Conservation (phyloP, 2,329 filamentous ascomycete species). For the Colletotrichum chlorophyti region DNA sequence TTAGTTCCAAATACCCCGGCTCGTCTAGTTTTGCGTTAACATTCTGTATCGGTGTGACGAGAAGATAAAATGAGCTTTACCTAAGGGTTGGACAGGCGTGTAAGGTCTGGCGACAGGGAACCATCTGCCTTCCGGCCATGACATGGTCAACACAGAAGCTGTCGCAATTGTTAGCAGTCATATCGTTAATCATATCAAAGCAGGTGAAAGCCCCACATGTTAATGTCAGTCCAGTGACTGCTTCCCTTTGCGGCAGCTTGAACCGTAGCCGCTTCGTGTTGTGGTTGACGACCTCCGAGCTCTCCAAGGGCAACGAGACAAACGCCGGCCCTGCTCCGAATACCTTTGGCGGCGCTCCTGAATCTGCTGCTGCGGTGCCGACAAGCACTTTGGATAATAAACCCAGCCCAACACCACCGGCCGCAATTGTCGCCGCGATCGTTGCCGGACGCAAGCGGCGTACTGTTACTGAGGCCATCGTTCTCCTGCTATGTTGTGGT, state of each 20-base stretch:
- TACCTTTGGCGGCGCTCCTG: slow-evolving; percentile 23
- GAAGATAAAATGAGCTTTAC: slow-evolving; percentile 38
- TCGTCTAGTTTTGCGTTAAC: slow-evolving; percentile 48
- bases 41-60: neutral
- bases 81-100: slow-evolving; percentile 64
- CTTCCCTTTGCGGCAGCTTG: slow-evolving; percentile 81
- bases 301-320: slow-evolving; percentile 79
- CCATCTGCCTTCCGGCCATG: slow-evolving; percentile 63
- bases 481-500: neutral
- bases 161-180: slow-evolving; percentile 57
- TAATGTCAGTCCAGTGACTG: slow-evolving; percentile 81
- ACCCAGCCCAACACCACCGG: slow-evolving; percentile 8
- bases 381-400: slow-evolving; percentile 32
- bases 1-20: slow-evolving; percentile 65
- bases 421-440: slow-evolving; percentile 33
- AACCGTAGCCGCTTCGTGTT: slow-evolving; percentile 96
- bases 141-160: slow-evolving; percentile 32
- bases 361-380: slow-evolving; percentile 27
- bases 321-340: slow-evolving; percentile 58
- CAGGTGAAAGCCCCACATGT: slow-evolving; percentile 85
- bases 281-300: slow-evolving; percentile 82
- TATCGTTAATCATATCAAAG: too few species aligned
- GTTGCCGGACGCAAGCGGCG: slow-evolving; percentile 30
- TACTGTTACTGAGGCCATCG: slow-evolving; percentile 12
- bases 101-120: slow-evolving; percentile 70